These are phyloP conservation scores for Apophysomyces ossiformis DNA, from an alignment of 371 early-diverging fungal species.

Conservation along the genomic window DNA sequence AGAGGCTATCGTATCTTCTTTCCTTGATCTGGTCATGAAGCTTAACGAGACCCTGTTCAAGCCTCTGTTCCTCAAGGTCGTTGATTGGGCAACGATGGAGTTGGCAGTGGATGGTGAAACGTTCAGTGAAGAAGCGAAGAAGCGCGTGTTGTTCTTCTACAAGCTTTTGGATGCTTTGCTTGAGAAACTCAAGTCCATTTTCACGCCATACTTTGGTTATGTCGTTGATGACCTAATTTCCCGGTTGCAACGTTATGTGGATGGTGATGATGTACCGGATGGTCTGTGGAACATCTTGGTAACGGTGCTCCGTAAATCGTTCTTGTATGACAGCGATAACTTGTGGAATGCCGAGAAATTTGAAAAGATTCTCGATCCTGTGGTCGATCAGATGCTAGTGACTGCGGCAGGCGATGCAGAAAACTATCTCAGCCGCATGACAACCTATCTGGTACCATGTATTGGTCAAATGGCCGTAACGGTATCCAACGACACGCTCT, in stretches of 20 bases:
- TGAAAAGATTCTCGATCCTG: slow-evolving; percentile 70
- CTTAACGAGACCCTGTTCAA: slow-evolving; percentile 94
- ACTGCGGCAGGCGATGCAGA: slow-evolving; percentile 49
- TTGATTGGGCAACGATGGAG: slow-evolving; percentile 89
- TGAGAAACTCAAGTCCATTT: slow-evolving; percentile 81
- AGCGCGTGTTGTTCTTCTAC: slow-evolving; percentile 81
- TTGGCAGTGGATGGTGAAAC: slow-evolving; percentile 38
- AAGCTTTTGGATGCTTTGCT: slow-evolving; percentile 73
- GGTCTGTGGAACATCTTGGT: slow-evolving; percentile 66
- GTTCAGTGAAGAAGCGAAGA: slow-evolving; percentile 45
- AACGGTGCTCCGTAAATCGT: slow-evolving; percentile 66
- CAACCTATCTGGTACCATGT: slow-evolving; percentile 74
- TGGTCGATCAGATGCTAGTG: slow-evolving; percentile 77
- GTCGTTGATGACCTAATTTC: slow-evolving; percentile 75
- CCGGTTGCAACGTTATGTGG: slow-evolving; percentile 57
- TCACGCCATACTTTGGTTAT: slow-evolving; percentile 84
- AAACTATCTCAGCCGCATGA: slow-evolving; percentile 59
- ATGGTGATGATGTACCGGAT: slow-evolving; percentile 49
- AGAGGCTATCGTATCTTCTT: slow-evolving; percentile 68
- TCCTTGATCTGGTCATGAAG: slow-evolving; percentile 84
- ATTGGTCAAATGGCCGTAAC: slow-evolving; percentile 85
- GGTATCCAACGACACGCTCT: slow-evolving; percentile 77
- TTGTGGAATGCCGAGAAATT: slow-evolving; percentile 78
- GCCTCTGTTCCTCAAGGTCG: slow-evolving; percentile 86
- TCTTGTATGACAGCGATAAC: slow-evolving; percentile 73